Conservation (phyloP, 2,329 filamentous ascomycete species). For the Lecanicillium sp. region DNA sequence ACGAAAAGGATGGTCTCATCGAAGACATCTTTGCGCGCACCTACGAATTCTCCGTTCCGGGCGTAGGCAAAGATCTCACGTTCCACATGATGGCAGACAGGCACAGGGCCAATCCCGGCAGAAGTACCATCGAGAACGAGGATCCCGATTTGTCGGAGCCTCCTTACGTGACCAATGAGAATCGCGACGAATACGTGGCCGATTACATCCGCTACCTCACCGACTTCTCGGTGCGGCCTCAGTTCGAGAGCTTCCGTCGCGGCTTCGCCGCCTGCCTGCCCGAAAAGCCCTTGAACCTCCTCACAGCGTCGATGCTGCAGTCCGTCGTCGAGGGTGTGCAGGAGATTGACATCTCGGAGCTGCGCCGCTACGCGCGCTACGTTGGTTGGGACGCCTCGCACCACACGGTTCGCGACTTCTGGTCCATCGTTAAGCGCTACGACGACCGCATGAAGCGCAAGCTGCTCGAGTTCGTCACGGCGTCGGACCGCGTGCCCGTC, state of each 20-base stretch:
- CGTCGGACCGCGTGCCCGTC: slow-evolving; percentile 82
- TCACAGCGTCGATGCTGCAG: slow-evolving; percentile 66
- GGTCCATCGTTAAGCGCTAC: slow-evolving; percentile 68
- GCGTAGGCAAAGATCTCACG: slow-evolving; percentile 51
- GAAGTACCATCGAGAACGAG: slow-evolving; percentile 26
- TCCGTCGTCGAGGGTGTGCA: slow-evolving; percentile 77
- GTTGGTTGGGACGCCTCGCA: slow-evolving; percentile 71
- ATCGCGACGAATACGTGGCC: slow-evolving; percentile 69
- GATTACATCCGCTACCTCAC: slow-evolving; percentile 85
- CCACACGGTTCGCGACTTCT: slow-evolving; percentile 71
- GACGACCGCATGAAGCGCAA: slow-evolving; percentile 64
- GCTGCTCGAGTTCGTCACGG: slow-evolving; percentile 90
- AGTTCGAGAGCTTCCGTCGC: slow-evolving; percentile 72
- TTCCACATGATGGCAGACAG: slow-evolving; percentile 45
- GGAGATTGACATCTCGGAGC: slow-evolving; percentile 68
- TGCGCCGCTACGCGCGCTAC: slow-evolving; percentile 68
- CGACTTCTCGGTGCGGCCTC: slow-evolving; percentile 66
- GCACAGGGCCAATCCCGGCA: slow-evolving; percentile 50
- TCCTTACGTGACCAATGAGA: slow-evolving; percentile 71
- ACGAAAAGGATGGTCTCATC: slow-evolving; percentile 66
- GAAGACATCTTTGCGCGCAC: slow-evolving; percentile 77
- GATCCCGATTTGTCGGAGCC: slow-evolving; percentile 45
- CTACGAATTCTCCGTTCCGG: slow-evolving; percentile 72
- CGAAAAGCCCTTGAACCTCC: slow-evolving; percentile 62
- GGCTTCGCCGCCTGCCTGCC: slow-evolving; percentile 76